These are phyloP conservation scores for Trichothecium roseum DNA, from an alignment of 2,329 filamentous ascomycete species.

Conservation along the genomic window DNA sequence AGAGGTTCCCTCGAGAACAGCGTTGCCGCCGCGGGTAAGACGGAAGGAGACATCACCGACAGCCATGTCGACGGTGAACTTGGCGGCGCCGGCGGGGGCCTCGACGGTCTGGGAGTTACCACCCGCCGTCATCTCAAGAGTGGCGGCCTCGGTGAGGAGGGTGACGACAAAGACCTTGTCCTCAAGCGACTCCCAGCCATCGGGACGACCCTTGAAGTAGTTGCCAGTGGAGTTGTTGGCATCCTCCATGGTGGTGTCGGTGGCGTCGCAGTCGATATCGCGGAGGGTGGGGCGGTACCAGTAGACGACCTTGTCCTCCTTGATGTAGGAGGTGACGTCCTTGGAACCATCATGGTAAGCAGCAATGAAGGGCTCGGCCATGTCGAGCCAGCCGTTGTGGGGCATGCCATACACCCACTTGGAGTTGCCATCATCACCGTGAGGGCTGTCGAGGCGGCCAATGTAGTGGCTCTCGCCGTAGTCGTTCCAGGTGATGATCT, in stretches of 20 bases:
- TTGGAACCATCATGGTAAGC: slow-evolving; percentile 37
- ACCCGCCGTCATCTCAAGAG: slow-evolving; percentile 33
- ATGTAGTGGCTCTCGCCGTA: slow-evolving; percentile 47
- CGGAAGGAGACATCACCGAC: slow-evolving; percentile 35
- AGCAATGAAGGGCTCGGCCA: slow-evolving; percentile 41
- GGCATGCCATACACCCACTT: slow-evolving; percentile 35
- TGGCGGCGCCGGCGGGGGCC: slow-evolving; percentile 33
- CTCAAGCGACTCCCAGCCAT: slow-evolving; percentile 36
- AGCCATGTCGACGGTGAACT: slow-evolving; percentile 34
- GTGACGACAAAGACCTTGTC: slow-evolving; percentile 43
- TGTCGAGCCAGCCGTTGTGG: slow-evolving; percentile 41
- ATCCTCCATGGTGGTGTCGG: slow-evolving; percentile 35
- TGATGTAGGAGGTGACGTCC: slow-evolving; percentile 28
- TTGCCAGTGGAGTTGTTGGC: slow-evolving; percentile 35
- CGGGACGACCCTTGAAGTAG: slow-evolving; percentile 39
- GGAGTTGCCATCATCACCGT: slow-evolving; percentile 30
- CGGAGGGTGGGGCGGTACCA: slow-evolving; percentile 43
- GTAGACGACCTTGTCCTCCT: slow-evolving; percentile 39
- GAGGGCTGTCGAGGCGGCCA: slow-evolving; percentile 33
- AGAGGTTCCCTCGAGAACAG: slow-evolving; percentile 33
- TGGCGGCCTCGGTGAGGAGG: slow-evolving; percentile 33
- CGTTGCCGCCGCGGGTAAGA: slow-evolving; percentile 27
- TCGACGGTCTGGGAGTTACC: slow-evolving; percentile 29
- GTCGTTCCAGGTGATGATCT: slow-evolving; percentile 36
- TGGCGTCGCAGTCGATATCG: slow-evolving; percentile 35